Evolutionary conservation across 2,329 filamentous ascomycete genomes (phyloP), one percentile per base, ranked within the genome.

Genomic region (Botrytis pseudocinerea): DNA sequence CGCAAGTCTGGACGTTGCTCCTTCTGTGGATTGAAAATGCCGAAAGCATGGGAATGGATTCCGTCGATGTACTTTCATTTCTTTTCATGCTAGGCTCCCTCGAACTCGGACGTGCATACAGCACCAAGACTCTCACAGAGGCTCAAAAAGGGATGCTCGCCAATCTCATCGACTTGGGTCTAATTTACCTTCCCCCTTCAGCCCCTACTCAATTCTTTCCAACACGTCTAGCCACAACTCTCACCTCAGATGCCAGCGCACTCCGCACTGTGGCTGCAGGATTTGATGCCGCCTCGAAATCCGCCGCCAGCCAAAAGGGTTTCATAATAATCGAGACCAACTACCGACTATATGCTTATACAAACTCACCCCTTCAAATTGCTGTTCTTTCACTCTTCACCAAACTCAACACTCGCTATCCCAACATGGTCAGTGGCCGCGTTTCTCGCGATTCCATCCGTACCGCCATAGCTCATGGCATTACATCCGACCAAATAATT

Each of bases 321-420:
- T 96, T 94, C 84, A 94, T 99, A 80, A 95, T 99, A 79, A 89
- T 99, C 77, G 96, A 99, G 85, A 99, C 96, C 14, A 99, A 99
- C 84, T 98, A 98, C 84, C 93, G 96, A 40, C 85, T 99, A 77
- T 99, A 99, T 84, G 96, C 96, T 46, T 99, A 99, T 84, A 98
- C 97, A 10, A 92, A 92, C 48, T 97, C 94, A 0, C 93, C 95
- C 0, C 89, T 99, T 0, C 95, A 98, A 82, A 99, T 98, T 76
- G 94, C 94, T 71, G 94, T 99, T 74, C 90, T 99, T 63, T 91
- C 92, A 57, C 91, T 99, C 76, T 99, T 99, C 84, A 89, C 92
- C 69, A 92, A 92, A 74, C 90, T 99, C 71, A 92, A 91, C 78
- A 94, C 95, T 82, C 94, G 96, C 76, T 98, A 97, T 84, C 93